Conservation (phyloP, 495 filamentous ascomycete genomes). For the Penicillium taxi region DNA sequence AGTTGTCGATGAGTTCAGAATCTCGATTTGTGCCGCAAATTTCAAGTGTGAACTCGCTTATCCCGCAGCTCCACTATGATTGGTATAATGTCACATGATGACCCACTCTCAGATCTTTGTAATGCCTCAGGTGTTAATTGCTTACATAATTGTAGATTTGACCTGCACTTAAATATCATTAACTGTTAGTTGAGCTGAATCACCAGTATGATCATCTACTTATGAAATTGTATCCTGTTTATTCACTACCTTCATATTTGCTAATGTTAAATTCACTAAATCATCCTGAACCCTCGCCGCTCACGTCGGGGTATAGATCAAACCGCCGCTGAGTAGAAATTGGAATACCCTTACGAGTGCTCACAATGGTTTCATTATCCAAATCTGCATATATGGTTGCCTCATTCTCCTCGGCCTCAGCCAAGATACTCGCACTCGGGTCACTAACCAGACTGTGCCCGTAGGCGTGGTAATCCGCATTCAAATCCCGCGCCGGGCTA, state of each 20-base stretch:
- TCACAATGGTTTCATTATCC: constrained; percentile 60
- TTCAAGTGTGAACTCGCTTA: constrained; percentile 46
- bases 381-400: constrained; percentile 70
- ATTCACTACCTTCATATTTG: too few relatives aligned
- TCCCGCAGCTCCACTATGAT: constrained; percentile 7
- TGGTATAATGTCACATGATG: constrained; percentile 5
- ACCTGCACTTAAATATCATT: too few relatives aligned
- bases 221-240: too few relatives aligned
- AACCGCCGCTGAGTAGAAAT: constrained; percentile 79
- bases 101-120: not conserved
- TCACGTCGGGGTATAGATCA: constrained; percentile 94
- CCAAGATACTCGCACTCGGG: constrained; percentile 77
- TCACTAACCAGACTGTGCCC: constrained; percentile 85
- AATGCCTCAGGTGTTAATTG: constrained; percentile 9
- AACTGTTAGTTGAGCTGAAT: too few relatives aligned
- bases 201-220: too few relatives aligned
- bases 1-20: constrained; percentile 34
- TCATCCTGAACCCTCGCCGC: constrained; percentile 22
- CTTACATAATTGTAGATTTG: too few relatives aligned
- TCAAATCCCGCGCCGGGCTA: constrained; percentile 76
- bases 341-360: constrained; percentile 77
- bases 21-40: constrained; percentile 32
- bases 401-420: constrained; percentile 66
- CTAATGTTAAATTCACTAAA: too few relatives aligned
- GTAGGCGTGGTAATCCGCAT: constrained; percentile 76